Evolutionary conservation across 345 rosid species (phyloP).

Genomic region (Gossypium ekmanianum): DNA sequence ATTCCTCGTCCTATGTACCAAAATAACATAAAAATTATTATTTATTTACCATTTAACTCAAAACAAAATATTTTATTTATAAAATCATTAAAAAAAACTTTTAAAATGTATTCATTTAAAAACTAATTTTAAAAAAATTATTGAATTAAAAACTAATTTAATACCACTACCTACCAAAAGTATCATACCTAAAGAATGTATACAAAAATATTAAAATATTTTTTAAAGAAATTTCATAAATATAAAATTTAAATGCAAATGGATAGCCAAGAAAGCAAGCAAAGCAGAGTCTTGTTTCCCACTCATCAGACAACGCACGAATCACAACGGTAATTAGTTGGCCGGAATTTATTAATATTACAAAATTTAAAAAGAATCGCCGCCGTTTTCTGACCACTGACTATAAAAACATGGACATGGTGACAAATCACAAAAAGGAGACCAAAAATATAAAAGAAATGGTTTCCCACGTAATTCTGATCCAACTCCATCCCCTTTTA

Average conservation of each 20-base stretch:
- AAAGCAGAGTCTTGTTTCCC: background rate
- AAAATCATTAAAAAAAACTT: too few relatives aligned
- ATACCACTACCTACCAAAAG: too few relatives aligned
- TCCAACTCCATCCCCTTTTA: conserved; percentile 23
- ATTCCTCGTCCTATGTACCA: too few relatives aligned
- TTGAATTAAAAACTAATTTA: too few relatives aligned
- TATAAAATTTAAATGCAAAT: background rate
- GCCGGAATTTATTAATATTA: background rate
- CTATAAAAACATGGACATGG: background rate
- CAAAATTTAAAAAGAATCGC: background rate
- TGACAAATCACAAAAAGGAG: background rate
- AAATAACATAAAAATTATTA: too few relatives aligned
- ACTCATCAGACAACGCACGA: background rate
- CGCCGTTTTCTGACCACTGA: background rate
- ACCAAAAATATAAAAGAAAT: background rate
- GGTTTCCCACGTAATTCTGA: background rate
- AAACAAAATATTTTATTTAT: too few relatives aligned
- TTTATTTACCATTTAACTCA: too few relatives aligned
- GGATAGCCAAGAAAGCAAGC: background rate
- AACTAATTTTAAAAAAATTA: too few relatives aligned
- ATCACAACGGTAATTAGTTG: background rate
- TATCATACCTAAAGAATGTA: too few relatives aligned
- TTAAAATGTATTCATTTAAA: too few relatives aligned
- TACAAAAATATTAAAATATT: too few relatives aligned
- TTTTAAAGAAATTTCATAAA: too few relatives aligned